Conservation (phyloP, 345 rosid species). For the Citrus medica region DNA sequence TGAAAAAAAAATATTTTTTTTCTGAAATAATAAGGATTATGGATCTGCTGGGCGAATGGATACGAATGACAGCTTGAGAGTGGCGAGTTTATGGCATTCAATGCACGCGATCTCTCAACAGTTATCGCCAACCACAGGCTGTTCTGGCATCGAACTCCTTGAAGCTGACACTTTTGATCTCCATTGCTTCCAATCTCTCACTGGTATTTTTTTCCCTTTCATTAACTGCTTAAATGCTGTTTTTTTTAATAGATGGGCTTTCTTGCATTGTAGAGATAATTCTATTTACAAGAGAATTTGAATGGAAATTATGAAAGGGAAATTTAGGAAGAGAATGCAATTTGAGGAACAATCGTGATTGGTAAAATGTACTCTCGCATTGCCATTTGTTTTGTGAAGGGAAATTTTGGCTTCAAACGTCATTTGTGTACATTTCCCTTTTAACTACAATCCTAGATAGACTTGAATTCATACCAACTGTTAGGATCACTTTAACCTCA, state of each 20-base stretch:
- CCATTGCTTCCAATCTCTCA: conserved; percentile 92
- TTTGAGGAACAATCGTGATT: neutral
- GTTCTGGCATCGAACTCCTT: conserved; percentile 92
- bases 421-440: neutral
- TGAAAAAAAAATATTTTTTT: neutral
- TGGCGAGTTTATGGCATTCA: conserved; percentile 99
- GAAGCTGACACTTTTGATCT: conserved; percentile 96
- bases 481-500: neutral
- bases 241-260: neutral
- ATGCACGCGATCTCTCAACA: conserved; percentile 99
- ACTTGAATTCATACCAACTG: neutral
- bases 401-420: neutral
- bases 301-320: neutral
- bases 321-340: neutral
- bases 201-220: conserved; percentile 38
- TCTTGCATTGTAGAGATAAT: neutral
- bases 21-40: conserved; percentile 54
- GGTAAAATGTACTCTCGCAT: neutral
- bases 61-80: conserved; percentile 93
- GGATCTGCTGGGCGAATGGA: conserved; percentile 96
- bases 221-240: neutral
- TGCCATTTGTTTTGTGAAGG: neutral
- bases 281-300: neutral
- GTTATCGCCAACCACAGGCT: conserved; percentile 80
- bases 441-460: neutral